Percentiles rank a stretch among this genome's conserved stretches.
phyloP scores from a whole-genome alignment of 1,284 basidiomycete genomes.

The Irpex sp. region DNA sequence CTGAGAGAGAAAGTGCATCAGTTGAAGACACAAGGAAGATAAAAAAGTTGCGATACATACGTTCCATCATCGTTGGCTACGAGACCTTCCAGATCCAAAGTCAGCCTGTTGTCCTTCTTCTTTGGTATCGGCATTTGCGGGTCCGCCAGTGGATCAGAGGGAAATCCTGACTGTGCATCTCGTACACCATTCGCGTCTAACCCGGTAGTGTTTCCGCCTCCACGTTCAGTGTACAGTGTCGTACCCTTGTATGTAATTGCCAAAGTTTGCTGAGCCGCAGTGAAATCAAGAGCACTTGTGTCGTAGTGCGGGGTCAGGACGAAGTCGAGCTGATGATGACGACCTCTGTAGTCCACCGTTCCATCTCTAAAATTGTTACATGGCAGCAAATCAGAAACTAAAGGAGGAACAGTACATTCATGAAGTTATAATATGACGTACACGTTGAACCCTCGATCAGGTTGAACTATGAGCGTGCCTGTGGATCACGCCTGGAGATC shows the following conservation, averaged over 20 bases:
- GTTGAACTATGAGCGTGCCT: constrained; percentile 42
- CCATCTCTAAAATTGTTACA: constrained; percentile 32
- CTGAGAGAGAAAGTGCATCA: constrained; percentile 22
- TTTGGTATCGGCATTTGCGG: constrained; percentile 46
- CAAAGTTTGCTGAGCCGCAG: constrained; percentile 50
- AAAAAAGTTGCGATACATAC: constrained; percentile 29
- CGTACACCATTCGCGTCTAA: constrained; percentile 54
- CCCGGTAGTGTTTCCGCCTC: constrained; percentile 51
- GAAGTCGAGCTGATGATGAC: constrained; percentile 58
- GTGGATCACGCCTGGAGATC: constrained; percentile 6
- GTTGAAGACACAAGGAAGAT: background rate
- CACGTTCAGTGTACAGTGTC: constrained; percentile 51
- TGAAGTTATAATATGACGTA: constrained; percentile 14
- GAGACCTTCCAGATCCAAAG: constrained; percentile 62
- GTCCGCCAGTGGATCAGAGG: constrained; percentile 19
- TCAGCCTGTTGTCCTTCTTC: constrained; percentile 41
- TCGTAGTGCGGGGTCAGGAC: constrained; percentile 54
- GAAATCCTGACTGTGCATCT: constrained; percentile 32
- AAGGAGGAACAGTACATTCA: background rate
- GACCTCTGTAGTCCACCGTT: constrained; percentile 59
- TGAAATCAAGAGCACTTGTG: constrained; percentile 43
- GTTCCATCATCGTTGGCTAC: constrained; percentile 56
- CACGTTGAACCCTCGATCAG: constrained; percentile 47
- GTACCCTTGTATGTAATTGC: constrained; percentile 52
- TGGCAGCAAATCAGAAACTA: background rate